Evolutionary conservation across 2,329 filamentous ascomycete genomes (phyloP).

Genomic region (Talaromyces atroroseus): DNA sequence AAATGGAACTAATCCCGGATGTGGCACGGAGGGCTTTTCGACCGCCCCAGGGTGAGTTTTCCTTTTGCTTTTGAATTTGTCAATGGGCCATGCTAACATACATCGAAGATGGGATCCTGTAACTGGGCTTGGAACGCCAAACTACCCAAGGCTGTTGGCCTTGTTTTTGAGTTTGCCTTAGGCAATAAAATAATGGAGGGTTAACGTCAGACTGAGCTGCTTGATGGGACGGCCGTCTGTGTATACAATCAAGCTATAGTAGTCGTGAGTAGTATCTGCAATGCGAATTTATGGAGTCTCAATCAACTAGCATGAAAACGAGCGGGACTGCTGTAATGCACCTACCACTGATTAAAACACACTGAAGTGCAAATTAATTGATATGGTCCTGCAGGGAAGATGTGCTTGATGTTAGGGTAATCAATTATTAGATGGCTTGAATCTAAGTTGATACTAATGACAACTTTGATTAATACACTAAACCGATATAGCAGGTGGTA

Average conservation of each 20-base stretch:
- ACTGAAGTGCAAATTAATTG: no score
- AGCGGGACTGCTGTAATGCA: background rate
- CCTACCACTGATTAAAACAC: no score
- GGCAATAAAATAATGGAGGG: background rate
- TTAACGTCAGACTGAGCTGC: background rate
- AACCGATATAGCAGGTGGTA: no score
- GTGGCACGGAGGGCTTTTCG: background rate
- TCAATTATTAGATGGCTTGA: no score
- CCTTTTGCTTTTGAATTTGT: background rate
- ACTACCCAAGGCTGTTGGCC: constrained; percentile 28
- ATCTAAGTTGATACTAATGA: no score
- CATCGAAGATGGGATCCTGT: constrained; percentile 26
- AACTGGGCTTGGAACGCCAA: constrained; percentile 28
- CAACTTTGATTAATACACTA: no score
- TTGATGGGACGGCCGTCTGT: background rate
- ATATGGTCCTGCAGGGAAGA: no score
- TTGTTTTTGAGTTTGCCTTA: constrained; percentile 23
- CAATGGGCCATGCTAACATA: background rate
- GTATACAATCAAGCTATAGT: background rate
- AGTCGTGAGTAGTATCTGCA: background rate
- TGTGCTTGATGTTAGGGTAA: no score
- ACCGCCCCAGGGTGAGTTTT: background rate
- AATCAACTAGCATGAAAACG: background rate
- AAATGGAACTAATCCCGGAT: background rate
- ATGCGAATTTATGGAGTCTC: background rate